These are phyloP conservation scores for Rhizopogon roseolus DNA, from an alignment of 768 basidiomycete species.

Conservation along the genomic window DNA sequence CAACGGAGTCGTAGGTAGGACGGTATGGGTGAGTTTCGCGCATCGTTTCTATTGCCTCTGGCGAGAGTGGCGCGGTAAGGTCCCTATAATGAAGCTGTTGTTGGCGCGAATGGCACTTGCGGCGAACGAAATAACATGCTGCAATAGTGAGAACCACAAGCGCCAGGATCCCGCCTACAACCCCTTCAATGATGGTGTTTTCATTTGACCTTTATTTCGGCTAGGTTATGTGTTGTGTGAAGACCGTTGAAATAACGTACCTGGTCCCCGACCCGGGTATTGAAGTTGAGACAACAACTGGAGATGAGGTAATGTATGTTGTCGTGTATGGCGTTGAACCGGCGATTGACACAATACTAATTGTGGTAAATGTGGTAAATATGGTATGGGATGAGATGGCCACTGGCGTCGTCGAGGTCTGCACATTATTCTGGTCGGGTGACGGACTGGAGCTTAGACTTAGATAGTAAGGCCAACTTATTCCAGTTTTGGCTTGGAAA, in stretches of 20 bases:
- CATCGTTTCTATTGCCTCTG: background rate
- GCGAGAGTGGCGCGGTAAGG: background rate
- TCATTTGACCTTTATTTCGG: background rate
- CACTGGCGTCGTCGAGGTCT: background rate
- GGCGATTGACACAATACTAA: background rate
- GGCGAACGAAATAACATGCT: background rate
- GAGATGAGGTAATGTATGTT: too few species aligned
- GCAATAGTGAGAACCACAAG: background rate
- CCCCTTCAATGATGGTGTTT: slow-evolving; percentile 2
- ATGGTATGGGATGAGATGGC: background rate
- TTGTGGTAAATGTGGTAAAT: background rate
- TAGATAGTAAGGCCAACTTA: background rate
- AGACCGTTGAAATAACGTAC: background rate
- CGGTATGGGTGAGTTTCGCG: background rate
- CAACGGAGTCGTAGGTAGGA: background rate
- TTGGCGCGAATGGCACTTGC: background rate
- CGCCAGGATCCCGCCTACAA: slow-evolving; percentile 1
- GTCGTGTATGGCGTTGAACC: background rate
- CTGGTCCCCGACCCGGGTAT: background rate
- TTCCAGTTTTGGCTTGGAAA: background rate
- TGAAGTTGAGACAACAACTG: background rate
- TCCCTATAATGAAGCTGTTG: slow-evolving; percentile 1
- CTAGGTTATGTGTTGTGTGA: background rate
- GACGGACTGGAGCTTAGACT: background rate
- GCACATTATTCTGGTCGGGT: too few species aligned